Conservation (phyloP, 1,139 yeast genomes). For the Scheffersomyces illinoinensis region DNA sequence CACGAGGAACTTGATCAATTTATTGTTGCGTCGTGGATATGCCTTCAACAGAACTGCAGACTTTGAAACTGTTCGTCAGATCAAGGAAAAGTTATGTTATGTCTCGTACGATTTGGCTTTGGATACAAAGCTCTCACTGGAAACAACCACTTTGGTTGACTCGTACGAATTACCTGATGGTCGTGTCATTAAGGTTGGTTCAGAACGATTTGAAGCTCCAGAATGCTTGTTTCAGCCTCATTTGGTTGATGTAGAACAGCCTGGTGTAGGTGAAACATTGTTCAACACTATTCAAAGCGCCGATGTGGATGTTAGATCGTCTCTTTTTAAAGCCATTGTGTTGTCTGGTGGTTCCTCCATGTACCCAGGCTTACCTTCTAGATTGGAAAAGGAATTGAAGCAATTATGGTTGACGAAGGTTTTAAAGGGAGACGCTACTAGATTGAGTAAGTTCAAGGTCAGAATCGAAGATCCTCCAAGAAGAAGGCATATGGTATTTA, state of each 20-base stretch:
- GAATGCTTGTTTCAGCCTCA: constrained; percentile 97
- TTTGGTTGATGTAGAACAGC: constrained; percentile 95
- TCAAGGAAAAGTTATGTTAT: constrained; percentile 93
- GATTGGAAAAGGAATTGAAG: constrained; percentile 92
- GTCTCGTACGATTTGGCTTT: constrained; percentile 91
- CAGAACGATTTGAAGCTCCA: constrained; percentile 97
- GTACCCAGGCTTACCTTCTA: constrained; percentile 98
- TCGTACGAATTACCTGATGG: constrained; percentile 96
- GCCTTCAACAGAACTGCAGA: constrained; percentile 98
- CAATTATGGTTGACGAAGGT: constrained; percentile 94
- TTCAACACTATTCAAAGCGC: constrained; percentile 93
- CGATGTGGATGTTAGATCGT: constrained; percentile 87
- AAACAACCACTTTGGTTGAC: constrained; percentile 91
- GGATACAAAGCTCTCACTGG: constrained; percentile 84
- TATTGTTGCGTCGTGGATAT: constrained; percentile 91
- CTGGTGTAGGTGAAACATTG: constrained; percentile 91
- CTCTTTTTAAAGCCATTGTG: constrained; percentile 89
- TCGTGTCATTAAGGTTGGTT: constrained; percentile 88
- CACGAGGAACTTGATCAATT: constrained; percentile 86
- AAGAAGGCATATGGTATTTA: constrained; percentile 97
- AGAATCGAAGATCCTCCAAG: constrained; percentile 99
- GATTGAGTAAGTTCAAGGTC: constrained; percentile 90
- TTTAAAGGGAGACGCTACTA: constrained; percentile 79
- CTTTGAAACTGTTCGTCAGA: constrained; percentile 96
- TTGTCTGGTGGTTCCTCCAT: constrained; percentile 96